These are phyloP conservation scores for Diaporthe sp. DNA, from an alignment of 2,329 filamentous ascomycete genomes.

Conservation along the genomic window DNA sequence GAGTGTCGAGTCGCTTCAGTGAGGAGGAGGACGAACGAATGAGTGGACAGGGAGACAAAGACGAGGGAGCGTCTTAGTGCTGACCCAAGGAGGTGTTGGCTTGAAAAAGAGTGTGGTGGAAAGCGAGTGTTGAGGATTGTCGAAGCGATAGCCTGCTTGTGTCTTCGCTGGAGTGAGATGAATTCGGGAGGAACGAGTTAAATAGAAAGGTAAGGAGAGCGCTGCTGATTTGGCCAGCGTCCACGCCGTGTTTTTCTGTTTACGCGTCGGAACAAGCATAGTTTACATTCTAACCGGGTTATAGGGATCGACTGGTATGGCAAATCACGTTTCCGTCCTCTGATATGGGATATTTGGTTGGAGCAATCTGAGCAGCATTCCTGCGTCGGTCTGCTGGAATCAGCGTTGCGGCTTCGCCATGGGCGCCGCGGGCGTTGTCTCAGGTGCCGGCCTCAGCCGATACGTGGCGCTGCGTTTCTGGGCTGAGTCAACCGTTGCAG, in stretches of 20 bases:
- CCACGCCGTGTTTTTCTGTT: conserved; percentile 23
- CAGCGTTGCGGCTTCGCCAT: not conserved
- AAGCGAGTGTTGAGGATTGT: conserved; percentile 23
- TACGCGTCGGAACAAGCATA: conserved; percentile 20
- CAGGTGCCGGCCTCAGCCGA: conserved; percentile 16
- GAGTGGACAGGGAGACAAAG: conserved; percentile 33
- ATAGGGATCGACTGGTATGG: conserved; percentile 1
- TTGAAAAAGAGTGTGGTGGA: conserved; percentile 27
- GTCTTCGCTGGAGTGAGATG: conserved; percentile 10
- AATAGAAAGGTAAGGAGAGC: conserved; percentile 34
- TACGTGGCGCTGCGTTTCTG: conserved; percentile 23
- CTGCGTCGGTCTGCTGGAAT: conserved; percentile 16
- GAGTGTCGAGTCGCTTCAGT: not conserved
- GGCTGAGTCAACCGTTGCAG: conserved; percentile 26
- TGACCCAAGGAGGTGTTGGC: conserved; percentile 22
- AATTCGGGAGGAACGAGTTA: conserved; percentile 25
- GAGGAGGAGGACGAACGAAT: not conserved
- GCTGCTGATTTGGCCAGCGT: not conserved
- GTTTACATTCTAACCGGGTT: conserved; percentile 26
- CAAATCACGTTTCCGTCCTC: conserved; percentile 22
- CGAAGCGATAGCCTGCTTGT: conserved; percentile 27
- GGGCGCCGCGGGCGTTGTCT: conserved; percentile 22
- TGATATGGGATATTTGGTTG: not conserved
- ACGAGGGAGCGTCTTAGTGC: conserved; percentile 21
- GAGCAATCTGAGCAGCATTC: conserved; percentile 31